phyloP scores from a whole-genome alignment of 441 rosid genomes.

The Pelargonium myrrhifolium region DNA sequence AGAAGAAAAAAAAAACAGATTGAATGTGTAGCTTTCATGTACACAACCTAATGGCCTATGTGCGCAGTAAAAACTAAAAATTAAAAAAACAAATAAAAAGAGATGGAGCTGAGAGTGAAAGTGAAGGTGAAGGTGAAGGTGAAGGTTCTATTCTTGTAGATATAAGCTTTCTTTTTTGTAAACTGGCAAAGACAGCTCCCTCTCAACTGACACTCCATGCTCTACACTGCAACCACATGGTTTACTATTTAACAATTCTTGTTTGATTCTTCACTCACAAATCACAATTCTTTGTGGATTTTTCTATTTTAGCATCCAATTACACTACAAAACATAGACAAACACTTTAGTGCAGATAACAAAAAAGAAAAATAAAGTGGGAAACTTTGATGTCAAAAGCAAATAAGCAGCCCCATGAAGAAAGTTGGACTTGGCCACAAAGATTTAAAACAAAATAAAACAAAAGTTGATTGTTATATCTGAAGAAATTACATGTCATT shows the following conservation, averaged over 20 bases:
- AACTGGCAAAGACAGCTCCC: not conserved
- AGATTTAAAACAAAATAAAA: no score
- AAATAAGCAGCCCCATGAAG: not conserved
- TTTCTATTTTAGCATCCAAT: not conserved
- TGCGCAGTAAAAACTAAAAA: no score
- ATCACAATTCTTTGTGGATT: no score
- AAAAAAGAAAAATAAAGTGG: not conserved
- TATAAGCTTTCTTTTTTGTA: no score
- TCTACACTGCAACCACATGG: not conserved
- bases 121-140: not conserved
- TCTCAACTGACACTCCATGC: not conserved
- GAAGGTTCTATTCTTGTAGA: not conserved
- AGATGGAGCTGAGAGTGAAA: no score
- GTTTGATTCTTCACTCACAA: not conserved
- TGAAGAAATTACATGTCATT: no score
- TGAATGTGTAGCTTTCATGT: no score
- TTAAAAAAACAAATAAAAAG: no score
- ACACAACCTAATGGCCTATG: no score
- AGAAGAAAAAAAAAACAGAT: no score
- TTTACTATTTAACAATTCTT: not conserved
- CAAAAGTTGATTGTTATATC: no score
- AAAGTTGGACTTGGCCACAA: not conserved
- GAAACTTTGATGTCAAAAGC: not conserved
- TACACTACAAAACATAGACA: not conserved
- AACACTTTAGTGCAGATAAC: not conserved